Evolutionary conservation across 192 early-diverging fungal genomes (phyloP).

Genomic region (Thamnidium elegans): DNA sequence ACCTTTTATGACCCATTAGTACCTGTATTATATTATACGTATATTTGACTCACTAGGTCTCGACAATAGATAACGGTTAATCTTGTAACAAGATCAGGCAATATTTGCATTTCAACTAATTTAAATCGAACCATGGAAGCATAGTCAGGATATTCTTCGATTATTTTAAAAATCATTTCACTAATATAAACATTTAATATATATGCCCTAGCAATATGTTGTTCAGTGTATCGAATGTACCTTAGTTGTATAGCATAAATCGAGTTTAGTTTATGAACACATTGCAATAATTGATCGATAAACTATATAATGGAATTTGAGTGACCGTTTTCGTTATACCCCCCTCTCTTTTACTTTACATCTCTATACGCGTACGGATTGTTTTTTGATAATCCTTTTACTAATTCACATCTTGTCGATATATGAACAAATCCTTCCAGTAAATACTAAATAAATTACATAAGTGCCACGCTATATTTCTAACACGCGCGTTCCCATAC

Average conservation of each 20-base stretch:
- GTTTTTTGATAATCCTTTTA: background rate
- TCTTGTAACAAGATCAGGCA: constrained; percentile 27
- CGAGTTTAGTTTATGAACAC: constrained; percentile 11
- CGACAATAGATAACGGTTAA: constrained; percentile 28
- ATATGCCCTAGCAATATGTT: background rate
- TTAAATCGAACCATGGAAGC: constrained; percentile 24
- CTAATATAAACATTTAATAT: background rate
- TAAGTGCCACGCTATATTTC: background rate
- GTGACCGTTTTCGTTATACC: background rate
- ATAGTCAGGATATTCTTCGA: constrained; percentile 21
- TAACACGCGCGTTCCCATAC: background rate
- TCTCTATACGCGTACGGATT: constrained; percentile 11
- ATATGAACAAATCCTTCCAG: constrained; percentile 24
- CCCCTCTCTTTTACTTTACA: background rate
- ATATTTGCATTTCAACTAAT: constrained; percentile 25
- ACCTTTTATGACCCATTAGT: background rate
- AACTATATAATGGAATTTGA: constrained; percentile 6
- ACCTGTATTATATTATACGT: background rate
- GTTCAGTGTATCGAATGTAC: constrained; percentile 5
- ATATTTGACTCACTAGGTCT: constrained; percentile 22
- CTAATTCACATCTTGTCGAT: constrained; percentile 18
- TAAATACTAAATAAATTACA: constrained; percentile 5
- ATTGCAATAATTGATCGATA: constrained; percentile 16
- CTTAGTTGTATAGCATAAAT: constrained; percentile 17
- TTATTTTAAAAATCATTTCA: constrained; percentile 29